Percentiles rank a stretch among this genome's conserved stretches.
Evolutionary conservation across 1,139 yeast species (phyloP).

Genomic region (Pichia terricola): DNA sequence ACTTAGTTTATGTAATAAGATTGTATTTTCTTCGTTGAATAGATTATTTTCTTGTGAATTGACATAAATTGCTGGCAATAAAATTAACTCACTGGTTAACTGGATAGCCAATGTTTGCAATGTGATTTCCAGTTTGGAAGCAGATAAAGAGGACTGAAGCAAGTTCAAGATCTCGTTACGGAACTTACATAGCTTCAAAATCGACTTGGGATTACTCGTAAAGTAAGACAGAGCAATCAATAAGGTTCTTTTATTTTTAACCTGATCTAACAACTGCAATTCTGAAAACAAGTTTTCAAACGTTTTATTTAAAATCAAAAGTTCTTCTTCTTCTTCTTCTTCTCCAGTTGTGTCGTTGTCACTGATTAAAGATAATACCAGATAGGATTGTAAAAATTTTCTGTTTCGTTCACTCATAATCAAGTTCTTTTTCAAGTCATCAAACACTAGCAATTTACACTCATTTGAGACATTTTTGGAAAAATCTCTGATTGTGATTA

Average conservation of each 20-base stretch:
- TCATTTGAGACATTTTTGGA: conserved; percentile 9
- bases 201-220: conserved; percentile 7
- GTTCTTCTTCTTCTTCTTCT: conserved; percentile 34
- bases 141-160: conserved; percentile 54
- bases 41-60: conserved; percentile 7
- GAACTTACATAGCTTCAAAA: conserved; percentile 30
- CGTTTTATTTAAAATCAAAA: conserved; percentile 33
- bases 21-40: conserved; percentile 8
- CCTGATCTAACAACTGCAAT: conserved; percentile 9
- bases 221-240: conserved; percentile 13
- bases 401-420: conserved; percentile 37
- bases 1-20: conserved; percentile 7
- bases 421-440: conserved; percentile 50
- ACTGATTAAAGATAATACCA: conserved; percentile 50
- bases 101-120: conserved; percentile 58
- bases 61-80: conserved; percentile 22
- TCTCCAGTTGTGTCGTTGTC: neutral
- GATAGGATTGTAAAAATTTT: conserved; percentile 48
- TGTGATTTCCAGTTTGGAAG: conserved; percentile 58
- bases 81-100: conserved; percentile 48
- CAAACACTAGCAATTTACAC: conserved; percentile 29
- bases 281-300: conserved; percentile 22
- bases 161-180: conserved; percentile 63
- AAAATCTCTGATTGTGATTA: conserved; percentile 10
- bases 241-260: conserved; percentile 7